phyloP scores from a whole-genome alignment of 2,329 filamentous ascomycete genomes.

The Chaetomiaceae sp. region DNA sequence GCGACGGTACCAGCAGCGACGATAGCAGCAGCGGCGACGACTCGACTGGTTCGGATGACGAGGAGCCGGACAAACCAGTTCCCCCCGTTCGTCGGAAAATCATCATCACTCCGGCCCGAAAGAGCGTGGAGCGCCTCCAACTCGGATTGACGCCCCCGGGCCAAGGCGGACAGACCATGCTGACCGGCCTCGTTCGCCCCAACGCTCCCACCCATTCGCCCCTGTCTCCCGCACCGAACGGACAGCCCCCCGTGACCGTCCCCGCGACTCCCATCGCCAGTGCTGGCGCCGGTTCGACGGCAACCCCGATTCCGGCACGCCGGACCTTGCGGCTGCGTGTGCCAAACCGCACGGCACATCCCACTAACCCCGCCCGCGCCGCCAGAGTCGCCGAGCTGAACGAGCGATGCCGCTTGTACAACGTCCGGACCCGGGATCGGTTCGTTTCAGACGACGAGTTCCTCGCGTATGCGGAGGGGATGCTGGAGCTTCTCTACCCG shows the following conservation, averaged over 20 bases:
- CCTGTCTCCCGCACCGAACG: too few relatives aligned
- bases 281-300: background rate
- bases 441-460: conserved; percentile 5
- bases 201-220: background rate
- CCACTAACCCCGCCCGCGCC: background rate
- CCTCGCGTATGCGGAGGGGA: background rate
- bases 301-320: background rate
- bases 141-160: background rate
- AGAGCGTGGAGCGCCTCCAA: too few relatives aligned
- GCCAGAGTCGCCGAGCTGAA: background rate
- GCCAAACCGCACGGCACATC: too few relatives aligned
- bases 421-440: background rate
- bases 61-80: too few relatives aligned
- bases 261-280: background rate
- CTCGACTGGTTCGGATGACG: too few relatives aligned
- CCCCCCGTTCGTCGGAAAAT: too few relatives aligned
- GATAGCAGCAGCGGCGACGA: too few relatives aligned
- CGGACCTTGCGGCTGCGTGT: background rate
- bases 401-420: background rate
- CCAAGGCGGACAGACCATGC: background rate
- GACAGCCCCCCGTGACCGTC: background rate
- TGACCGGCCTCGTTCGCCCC: background rate
- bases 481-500: background rate
- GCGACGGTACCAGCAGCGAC: background rate
- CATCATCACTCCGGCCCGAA: too few relatives aligned